A percentile compares a stretch with the other conserved stretches of the same genome.
phyloP scores from a whole-genome alignment of 2,329 filamentous ascomycete species.

The Microdochium paspali region DNA sequence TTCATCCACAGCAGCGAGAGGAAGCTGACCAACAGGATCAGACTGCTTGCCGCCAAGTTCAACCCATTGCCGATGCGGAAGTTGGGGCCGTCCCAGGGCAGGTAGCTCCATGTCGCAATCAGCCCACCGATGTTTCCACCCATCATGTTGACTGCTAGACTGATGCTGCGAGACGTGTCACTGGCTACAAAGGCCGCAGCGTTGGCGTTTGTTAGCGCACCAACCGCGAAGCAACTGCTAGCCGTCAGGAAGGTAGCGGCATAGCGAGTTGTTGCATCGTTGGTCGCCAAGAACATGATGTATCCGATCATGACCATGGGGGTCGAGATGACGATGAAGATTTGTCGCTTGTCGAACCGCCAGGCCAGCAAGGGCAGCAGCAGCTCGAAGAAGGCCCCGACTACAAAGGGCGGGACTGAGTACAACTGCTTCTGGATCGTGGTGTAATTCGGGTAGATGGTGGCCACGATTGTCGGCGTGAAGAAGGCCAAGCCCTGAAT shows the following conservation, averaged over 20 bases:
- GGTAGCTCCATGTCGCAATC: conserved; percentile 1
- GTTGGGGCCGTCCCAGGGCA: background rate
- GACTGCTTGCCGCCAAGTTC: conserved; percentile 49
- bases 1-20: conserved; percentile 49
- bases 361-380: conserved; percentile 52
- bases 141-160: background rate
- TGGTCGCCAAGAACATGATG: conserved; percentile 57
- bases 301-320: conserved; percentile 62
- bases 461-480: conserved; percentile 58
- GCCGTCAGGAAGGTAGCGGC: conserved; percentile 63
- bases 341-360: conserved; percentile 47
- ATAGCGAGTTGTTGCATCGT: conserved; percentile 46
- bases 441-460: conserved; percentile 51
- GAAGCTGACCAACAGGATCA: conserved; percentile 39
- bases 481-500: conserved; percentile 65
- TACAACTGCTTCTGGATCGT: conserved; percentile 58
- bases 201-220: conserved; percentile 57
- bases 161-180: conserved; percentile 1
- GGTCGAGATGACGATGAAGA: conserved; percentile 50
- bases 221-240: conserved; percentile 52
- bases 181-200: conserved; percentile 28
- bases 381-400: conserved; percentile 59
- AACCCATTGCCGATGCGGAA: conserved; percentile 18
- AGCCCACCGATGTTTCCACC: background rate
- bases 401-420: conserved; percentile 61